Conservation (phyloP, 2,329 filamentous ascomycete genomes). For the Botrytis squamosa region DNA sequence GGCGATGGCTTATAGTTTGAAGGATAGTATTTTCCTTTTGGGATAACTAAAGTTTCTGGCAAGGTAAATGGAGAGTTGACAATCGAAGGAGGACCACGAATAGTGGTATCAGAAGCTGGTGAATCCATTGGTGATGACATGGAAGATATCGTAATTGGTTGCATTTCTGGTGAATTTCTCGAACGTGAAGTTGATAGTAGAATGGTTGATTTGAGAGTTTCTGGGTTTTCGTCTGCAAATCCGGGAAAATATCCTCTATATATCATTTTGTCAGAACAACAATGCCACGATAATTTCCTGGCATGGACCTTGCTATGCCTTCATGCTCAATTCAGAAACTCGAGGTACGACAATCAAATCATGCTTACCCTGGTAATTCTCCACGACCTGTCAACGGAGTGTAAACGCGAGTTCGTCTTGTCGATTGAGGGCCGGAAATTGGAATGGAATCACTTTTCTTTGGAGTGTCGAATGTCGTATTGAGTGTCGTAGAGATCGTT, state of each 20-base stretch:
- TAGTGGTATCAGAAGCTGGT: constrained; percentile 20
- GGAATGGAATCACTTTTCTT: constrained; percentile 53
- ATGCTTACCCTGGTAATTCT: constrained; percentile 56
- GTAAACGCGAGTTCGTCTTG: constrained; percentile 46
- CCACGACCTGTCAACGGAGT: constrained; percentile 54
- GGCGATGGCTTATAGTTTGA: constrained; percentile 53
- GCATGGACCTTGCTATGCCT: not conserved
- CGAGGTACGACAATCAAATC: constrained; percentile 13
- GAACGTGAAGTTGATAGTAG: constrained; percentile 21
- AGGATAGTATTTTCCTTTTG: constrained; percentile 63
- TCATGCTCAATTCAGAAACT: not conserved
- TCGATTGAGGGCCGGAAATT: constrained; percentile 50
- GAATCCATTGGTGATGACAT: constrained; percentile 29
- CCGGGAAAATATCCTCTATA: constrained; percentile 59
- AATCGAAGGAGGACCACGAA: constrained; percentile 19
- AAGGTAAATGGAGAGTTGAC: constrained; percentile 22
- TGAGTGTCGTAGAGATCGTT: not conserved
- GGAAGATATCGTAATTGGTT: constrained; percentile 24
- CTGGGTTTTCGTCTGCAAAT: constrained; percentile 51
- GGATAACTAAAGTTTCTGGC: constrained; percentile 40
- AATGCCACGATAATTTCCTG: not conserved
- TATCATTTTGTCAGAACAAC: constrained; percentile 15
- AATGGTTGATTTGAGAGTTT: constrained; percentile 38
- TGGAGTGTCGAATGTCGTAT: constrained; percentile 24
- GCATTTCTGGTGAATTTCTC: constrained; percentile 40